Evolutionary conservation across 2,329 filamentous ascomycete genomes (phyloP), one percentile per base, ranked within the genome.

Genomic region (Chrysoporthe deuterocubensis): DNA sequence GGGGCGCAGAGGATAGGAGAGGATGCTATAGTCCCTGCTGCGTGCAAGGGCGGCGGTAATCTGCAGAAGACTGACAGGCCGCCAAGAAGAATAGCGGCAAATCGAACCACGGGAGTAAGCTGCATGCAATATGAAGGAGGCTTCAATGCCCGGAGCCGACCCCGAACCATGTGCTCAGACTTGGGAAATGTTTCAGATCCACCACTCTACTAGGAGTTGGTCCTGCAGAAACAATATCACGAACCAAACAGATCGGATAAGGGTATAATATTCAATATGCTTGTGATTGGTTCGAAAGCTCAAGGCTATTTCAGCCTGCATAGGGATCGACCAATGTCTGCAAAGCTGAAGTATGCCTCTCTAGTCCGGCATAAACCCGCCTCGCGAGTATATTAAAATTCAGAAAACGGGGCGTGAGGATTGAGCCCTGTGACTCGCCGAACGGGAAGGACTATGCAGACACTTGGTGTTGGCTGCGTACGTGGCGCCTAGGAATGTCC

Each of bases 111-210:
- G 42, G 32, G 34, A 40, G 40, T 2, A 32, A 14, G 42, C 40
- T 32, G 40, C 40, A 46, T 46, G 58, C n/a, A 43, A 9, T 46
- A 44, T 44, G 40, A 43, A 61, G 9, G 40, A 43, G 26, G 13
- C 4, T 46, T 34, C 40, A 61, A 32, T 21, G 16, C 26, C 59
- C 59, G 59, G 59, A 37, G 16, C 9, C 43, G 44, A 43, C 43
- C 11, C 59, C 59, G 59, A 34, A 46, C 1, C 3, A 13, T 13
- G 42, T 5, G 2, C 44, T 37, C 44, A 34, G 50, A 32, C 13
- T 34, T 48, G 32, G 44, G 59, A 37, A 48, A 34, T 7, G 26
- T 48, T 50, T 50, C 43, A 62, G 59, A 48, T 62, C 59, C n/a
- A 50, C 59, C 14, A 32, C 32, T 13, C 11, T 18, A 50, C 3